These are phyloP conservation scores for Lichtheimia ramosa DNA, from an alignment of 371 early-diverging fungal species.

Conservation along the genomic window DNA sequence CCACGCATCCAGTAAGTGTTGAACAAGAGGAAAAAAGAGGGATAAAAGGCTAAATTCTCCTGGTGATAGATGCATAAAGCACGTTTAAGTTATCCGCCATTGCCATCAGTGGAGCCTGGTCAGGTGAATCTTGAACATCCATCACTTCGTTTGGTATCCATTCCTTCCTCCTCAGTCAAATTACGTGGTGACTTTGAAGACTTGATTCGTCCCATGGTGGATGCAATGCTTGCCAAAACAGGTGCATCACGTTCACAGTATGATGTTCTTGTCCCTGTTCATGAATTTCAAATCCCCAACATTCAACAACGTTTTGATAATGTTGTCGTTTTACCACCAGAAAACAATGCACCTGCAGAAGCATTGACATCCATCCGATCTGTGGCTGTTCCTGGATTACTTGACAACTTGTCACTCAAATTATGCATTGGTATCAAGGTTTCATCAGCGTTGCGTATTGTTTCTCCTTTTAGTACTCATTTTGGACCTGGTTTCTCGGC, in stretches of 20 bases:
- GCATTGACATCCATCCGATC: conserved; percentile 71
- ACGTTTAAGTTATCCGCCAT: conserved; percentile 59
- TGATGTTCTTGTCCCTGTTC: conserved; percentile 63
- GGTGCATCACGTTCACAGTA: conserved; percentile 9
- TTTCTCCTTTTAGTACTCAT: conserved; percentile 67
- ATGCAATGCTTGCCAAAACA: conserved; percentile 27
- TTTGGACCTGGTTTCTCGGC: conserved; percentile 63
- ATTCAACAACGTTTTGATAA: conserved; percentile 51
- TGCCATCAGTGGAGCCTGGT: conserved; percentile 44
- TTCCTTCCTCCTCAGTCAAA: conserved; percentile 45
- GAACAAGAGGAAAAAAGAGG: not conserved
- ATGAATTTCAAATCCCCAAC: conserved; percentile 67
- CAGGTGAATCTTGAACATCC: conserved; percentile 49
- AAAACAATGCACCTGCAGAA: conserved; percentile 37
- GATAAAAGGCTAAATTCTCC: not conserved
- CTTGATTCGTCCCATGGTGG: conserved; percentile 25
- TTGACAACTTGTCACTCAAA: conserved; percentile 54
- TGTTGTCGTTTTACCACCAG: conserved; percentile 40
- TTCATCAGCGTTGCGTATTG: conserved; percentile 73
- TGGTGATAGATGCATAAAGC: conserved; percentile 63
- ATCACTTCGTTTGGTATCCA: conserved; percentile 47
- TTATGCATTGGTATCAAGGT: conserved; percentile 71
- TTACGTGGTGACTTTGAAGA: conserved; percentile 58
- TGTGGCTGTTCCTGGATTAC: conserved; percentile 46
- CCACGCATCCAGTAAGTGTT: conserved; percentile 68